These are phyloP conservation scores for Scutellaria barbata DNA, from an alignment of 257 asterid species.

Conservation along the genomic window DNA sequence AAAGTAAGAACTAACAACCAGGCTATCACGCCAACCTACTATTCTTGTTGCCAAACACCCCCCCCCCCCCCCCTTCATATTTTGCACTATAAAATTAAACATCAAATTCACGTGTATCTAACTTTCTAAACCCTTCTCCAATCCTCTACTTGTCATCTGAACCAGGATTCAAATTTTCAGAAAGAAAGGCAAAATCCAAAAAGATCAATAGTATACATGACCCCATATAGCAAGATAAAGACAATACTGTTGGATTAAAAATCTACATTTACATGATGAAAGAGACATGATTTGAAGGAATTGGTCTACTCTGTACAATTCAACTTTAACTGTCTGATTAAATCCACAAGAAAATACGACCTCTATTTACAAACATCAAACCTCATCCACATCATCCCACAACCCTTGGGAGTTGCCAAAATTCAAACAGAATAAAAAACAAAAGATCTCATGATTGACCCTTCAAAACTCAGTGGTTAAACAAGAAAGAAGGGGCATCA, in stretches of 20 bases:
- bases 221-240: no score
- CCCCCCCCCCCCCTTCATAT: no score
- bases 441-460: background rate
- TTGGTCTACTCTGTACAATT: background rate
- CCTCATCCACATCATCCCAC: background rate
- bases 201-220: no score
- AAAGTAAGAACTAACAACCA: background rate
- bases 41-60: background rate
- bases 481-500: background rate
- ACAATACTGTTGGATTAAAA: no score
- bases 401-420: background rate
- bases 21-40: slow-evolving; percentile 4
- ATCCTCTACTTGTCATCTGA: no score
- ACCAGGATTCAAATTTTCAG: no score
- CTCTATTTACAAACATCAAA: slow-evolving; percentile 25
- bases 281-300: no score
- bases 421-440: background rate
- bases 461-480: slow-evolving; percentile 6
- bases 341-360: background rate
- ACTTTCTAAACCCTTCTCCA: no score
- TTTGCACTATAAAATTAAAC: no score
- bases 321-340: background rate
- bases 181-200: no score
- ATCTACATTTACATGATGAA: no score
- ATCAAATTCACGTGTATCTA: no score